Evolutionary conservation across 2,329 filamentous ascomycete genomes (phyloP).

Genomic region (Pseudogymnoascus sp.): DNA sequence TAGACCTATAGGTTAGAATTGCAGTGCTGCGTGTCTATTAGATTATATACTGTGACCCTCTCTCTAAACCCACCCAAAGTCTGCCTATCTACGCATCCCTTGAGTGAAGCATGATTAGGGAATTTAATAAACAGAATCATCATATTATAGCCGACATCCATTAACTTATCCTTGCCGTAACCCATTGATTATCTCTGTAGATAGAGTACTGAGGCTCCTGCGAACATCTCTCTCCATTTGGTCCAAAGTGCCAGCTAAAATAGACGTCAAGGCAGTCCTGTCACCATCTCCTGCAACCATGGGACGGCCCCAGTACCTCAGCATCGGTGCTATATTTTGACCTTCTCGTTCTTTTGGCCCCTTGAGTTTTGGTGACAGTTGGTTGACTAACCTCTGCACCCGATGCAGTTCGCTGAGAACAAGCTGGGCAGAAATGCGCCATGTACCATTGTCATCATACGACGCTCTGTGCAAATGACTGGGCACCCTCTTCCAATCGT

Average conservation of each 20-base stretch:
- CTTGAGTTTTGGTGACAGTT: slow-evolving; percentile 20
- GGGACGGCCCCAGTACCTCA: neutral
- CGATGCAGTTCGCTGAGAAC: slow-evolving; percentile 31
- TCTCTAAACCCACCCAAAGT: neutral
- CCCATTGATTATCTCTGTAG: slow-evolving; percentile 15
- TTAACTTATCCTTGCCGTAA: slow-evolving; percentile 10
- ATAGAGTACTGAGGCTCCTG: slow-evolving; percentile 16
- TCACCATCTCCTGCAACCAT: neutral
- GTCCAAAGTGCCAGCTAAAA: slow-evolving; percentile 18
- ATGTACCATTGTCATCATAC: neutral
- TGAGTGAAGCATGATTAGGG: neutral
- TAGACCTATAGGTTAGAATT: neutral
- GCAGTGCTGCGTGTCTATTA: neutral
- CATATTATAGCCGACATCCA: neutral
- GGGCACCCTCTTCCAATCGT: slow-evolving; percentile 14
- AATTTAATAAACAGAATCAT: neutral
- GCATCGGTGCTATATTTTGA: neutral
- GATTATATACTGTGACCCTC: neutral
- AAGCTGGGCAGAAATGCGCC: slow-evolving; percentile 27
- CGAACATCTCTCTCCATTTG: slow-evolving; percentile 20
- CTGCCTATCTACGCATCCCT: neutral
- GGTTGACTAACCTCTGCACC: slow-evolving; percentile 27
- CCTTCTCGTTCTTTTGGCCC: neutral
- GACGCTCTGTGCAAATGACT: neutral
- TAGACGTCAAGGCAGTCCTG: slow-evolving; percentile 10